A percentile compares a stretch with the other conserved stretches of the same genome.
Evolutionary conservation across 2,329 filamentous ascomycete genomes (phyloP).

Genomic region (Acrodontium crateriforme): DNA sequence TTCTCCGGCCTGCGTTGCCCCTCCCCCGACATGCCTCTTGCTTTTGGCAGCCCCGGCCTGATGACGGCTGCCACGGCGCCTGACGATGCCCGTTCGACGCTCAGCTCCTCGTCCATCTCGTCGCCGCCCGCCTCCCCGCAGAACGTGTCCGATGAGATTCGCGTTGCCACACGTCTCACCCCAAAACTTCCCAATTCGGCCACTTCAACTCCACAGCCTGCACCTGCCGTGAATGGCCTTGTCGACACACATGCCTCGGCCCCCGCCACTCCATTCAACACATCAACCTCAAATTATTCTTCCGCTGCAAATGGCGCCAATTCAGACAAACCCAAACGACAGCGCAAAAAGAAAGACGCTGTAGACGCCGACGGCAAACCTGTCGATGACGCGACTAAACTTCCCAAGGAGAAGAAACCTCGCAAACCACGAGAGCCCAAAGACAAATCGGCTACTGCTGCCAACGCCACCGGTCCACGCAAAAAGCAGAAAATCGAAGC

Average conservation of each 20-base stretch:
- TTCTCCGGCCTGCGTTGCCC: too few relatives aligned
- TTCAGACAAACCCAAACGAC: slow-evolving; percentile 22
- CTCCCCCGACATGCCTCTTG: too few relatives aligned
- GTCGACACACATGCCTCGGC: slow-evolving; percentile 12
- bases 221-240: too few relatives aligned
- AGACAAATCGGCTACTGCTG: slow-evolving; percentile 27
- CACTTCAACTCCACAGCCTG: too few relatives aligned
- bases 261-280: slow-evolving; percentile 10
- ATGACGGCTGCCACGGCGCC: slow-evolving; percentile 6
- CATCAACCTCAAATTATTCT: slow-evolving; percentile 7
- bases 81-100: slow-evolving; percentile 10
- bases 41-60: too few relatives aligned
- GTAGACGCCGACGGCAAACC: slow-evolving; percentile 19
- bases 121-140: slow-evolving; percentile 15
- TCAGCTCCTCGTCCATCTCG: slow-evolving; percentile 12
- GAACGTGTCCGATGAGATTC: slow-evolving; percentile 13
- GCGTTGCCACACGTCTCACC: slow-evolving; percentile 10
- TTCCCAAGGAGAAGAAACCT: slow-evolving; percentile 28
- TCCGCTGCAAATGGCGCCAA: slow-evolving; percentile 22
- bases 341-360: slow-evolving; percentile 28
- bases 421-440: slow-evolving; percentile 34
- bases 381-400: slow-evolving; percentile 28
- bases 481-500: slow-evolving; percentile 34
- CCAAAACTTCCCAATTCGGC: too few relatives aligned
- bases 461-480: slow-evolving; percentile 22